Evolutionary conservation across 2,329 filamentous ascomycete species (phyloP).

Genomic region (Epichloe typhina): DNA sequence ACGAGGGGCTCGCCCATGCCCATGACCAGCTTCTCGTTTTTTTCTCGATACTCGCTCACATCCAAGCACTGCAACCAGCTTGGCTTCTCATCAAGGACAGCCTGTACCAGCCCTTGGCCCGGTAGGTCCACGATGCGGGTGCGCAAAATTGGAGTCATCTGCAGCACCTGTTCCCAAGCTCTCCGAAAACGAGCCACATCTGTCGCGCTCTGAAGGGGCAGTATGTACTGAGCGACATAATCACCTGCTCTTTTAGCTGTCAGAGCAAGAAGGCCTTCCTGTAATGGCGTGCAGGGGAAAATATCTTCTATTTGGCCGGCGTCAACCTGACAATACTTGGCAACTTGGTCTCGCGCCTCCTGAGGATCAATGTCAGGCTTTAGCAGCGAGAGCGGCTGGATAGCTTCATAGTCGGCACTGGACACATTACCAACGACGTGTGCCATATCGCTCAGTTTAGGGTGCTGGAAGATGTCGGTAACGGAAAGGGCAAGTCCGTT

Average conservation of each 20-base stretch:
- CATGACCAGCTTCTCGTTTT: slow-evolving; percentile 17
- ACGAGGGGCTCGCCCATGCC: slow-evolving; percentile 9
- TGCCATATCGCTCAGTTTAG: slow-evolving; percentile 1
- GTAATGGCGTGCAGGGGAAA: slow-evolving; percentile 7
- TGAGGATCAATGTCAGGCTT: neutral
- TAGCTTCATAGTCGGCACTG: neutral
- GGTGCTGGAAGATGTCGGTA: slow-evolving; percentile 3
- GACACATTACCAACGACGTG: neutral
- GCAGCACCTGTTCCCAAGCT: slow-evolving; percentile 5
- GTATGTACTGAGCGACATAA: slow-evolving; percentile 3
- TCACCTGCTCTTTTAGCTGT: slow-evolving; percentile 3
- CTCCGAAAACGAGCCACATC: neutral
- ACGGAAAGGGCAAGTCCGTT: slow-evolving; percentile 10
- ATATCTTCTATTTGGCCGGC: slow-evolving; percentile 3
- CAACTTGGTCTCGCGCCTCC: neutral
- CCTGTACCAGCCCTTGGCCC: slow-evolving; percentile 25
- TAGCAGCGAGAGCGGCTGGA: slow-evolving; percentile 1
- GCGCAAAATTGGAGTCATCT: slow-evolving; percentile 4
- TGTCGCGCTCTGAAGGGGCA: slow-evolving; percentile 1
- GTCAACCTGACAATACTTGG: neutral
- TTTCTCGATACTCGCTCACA: slow-evolving; percentile 20
- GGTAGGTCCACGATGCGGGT: slow-evolving; percentile 5
- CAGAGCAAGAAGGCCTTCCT: slow-evolving; percentile 7
- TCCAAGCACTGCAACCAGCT: slow-evolving; percentile 15
- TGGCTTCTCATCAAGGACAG: slow-evolving; percentile 23